Percentiles rank a stretch among this genome's conserved stretches.
These are phyloP conservation scores for Lasiodiplodia theobromae DNA, from an alignment of 2,329 filamentous ascomycete genomes.

Conservation along the genomic window DNA sequence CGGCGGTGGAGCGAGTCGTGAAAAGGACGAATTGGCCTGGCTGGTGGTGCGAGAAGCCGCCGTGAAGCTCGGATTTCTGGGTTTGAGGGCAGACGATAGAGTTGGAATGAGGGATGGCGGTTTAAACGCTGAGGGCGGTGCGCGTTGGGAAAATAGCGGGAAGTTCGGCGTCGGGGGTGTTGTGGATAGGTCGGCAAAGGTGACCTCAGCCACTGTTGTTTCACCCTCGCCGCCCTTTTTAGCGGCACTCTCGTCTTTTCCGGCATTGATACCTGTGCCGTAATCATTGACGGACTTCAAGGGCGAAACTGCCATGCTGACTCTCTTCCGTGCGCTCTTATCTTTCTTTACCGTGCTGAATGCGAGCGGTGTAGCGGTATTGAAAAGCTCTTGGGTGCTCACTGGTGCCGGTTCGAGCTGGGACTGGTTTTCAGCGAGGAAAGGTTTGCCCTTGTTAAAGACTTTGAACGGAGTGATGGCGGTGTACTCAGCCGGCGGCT, in stretches of 20 bases:
- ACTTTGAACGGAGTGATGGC: slow-evolving; percentile 32
- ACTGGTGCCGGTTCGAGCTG: slow-evolving; percentile 37
- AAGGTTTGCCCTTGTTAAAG: slow-evolving; percentile 32
- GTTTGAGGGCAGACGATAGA: neutral
- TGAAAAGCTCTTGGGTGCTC: slow-evolving; percentile 55
- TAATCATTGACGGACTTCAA: neutral
- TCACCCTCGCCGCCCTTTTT: neutral
- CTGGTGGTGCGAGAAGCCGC: neutral
- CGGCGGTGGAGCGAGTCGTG: neutral
- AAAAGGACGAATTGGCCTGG: neutral
- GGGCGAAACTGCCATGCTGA: slow-evolving; percentile 15
- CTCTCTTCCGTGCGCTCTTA: slow-evolving; percentile 18
- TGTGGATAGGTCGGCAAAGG: neutral
- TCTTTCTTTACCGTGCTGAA: slow-evolving; percentile 53
- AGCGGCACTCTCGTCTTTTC: neutral
- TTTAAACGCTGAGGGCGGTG: neutral
- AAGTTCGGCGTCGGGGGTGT: slow-evolving; percentile 2
- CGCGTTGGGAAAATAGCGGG: neutral
- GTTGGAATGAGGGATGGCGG: neutral
- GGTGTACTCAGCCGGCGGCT: neutral
- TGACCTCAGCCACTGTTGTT: slow-evolving; percentile 1
- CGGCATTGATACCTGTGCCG: neutral
- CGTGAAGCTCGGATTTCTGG: neutral
- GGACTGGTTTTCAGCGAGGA: slow-evolving; percentile 33
- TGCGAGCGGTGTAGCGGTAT: slow-evolving; percentile 49